These are phyloP conservation scores for Myxozyma sirexii DNA, from an alignment of 805 yeast species.

Conservation along the genomic window DNA sequence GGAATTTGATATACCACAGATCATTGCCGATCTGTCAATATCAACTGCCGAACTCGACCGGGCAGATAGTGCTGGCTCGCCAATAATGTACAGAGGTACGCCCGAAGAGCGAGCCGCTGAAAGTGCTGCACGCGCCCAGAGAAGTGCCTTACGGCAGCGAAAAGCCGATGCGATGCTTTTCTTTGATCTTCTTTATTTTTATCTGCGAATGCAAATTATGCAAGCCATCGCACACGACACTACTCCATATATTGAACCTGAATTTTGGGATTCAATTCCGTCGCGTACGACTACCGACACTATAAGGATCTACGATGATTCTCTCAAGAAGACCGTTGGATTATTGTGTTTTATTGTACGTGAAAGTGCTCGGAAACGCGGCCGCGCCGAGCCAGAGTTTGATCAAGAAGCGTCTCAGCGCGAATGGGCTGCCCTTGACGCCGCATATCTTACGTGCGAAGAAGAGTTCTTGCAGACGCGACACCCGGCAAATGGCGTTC, in stretches of 20 bases:
- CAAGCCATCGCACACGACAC: constrained; percentile 16
- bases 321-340: constrained; percentile 4
- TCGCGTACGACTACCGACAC: constrained; percentile 2
- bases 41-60: not conserved
- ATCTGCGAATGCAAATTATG: constrained; percentile 22
- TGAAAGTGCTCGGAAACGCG: constrained; percentile 19
- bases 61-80: not conserved
- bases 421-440: constrained; percentile 11
- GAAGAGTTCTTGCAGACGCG: constrained; percentile 6
- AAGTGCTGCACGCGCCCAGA: not conserved
- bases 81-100: not conserved
- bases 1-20: constrained; percentile 9
- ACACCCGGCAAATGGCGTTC: constrained; percentile 1
- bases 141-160: constrained; percentile 5
- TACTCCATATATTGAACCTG: constrained; percentile 3
- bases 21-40: constrained; percentile 5
- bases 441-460: not conserved
- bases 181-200: constrained; percentile 18
- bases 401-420: not conserved
- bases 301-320: constrained; percentile 9
- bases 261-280: constrained; percentile 13
- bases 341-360: constrained; percentile 12
- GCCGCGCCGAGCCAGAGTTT: not conserved
- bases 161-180: constrained; percentile 17
- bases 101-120: constrained; percentile 3